phyloP scores from a whole-genome alignment of 192 early-diverging fungal genomes.

The Entomortierella beljakovae region DNA sequence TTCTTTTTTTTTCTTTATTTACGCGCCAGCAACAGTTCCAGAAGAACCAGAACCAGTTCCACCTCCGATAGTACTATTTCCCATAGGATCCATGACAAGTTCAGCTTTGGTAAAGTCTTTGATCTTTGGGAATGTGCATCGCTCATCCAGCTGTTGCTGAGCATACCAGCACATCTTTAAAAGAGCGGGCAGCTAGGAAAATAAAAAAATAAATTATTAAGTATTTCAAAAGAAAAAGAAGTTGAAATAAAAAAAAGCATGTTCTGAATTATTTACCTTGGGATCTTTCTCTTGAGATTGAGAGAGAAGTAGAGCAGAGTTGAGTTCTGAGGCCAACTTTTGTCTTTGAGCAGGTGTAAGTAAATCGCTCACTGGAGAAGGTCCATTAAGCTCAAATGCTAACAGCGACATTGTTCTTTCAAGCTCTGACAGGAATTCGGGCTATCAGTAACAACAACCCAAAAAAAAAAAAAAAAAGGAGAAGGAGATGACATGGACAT shows the following conservation, averaged over 20 bases:
- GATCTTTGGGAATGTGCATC: constrained; percentile 86
- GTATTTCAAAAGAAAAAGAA: constrained; percentile 3
- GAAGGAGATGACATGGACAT: not conserved
- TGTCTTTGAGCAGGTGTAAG: constrained; percentile 91
- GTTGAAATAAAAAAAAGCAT: not conserved
- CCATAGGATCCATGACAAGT: constrained; percentile 62
- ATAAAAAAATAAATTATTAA: not conserved
- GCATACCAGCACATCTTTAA: constrained; percentile 95
- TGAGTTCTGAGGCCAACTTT: constrained; percentile 94
- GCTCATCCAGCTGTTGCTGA: constrained; percentile 93
- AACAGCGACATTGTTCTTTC: constrained; percentile 97
- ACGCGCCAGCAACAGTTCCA: constrained; percentile 15
- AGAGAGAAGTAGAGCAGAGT: constrained; percentile 89
- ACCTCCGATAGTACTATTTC: constrained; percentile 22
- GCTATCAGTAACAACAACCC: constrained; percentile 54
- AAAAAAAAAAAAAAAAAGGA: constrained; percentile 4
- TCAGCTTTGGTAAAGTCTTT: constrained; percentile 85
- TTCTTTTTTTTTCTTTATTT: constrained; percentile 4
- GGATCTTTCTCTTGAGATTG: constrained; percentile 96
- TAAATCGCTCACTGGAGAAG: constrained; percentile 87
- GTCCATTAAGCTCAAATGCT: constrained; percentile 83
- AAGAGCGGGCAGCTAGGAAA: constrained; percentile 75
- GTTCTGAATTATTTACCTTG: constrained; percentile 58
- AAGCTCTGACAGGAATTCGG: constrained; percentile 94
- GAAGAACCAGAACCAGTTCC: constrained; percentile 12